Conservation (phyloP, 2,329 filamentous ascomycete genomes). For the Neophaeococcomyces aloes region DNA sequence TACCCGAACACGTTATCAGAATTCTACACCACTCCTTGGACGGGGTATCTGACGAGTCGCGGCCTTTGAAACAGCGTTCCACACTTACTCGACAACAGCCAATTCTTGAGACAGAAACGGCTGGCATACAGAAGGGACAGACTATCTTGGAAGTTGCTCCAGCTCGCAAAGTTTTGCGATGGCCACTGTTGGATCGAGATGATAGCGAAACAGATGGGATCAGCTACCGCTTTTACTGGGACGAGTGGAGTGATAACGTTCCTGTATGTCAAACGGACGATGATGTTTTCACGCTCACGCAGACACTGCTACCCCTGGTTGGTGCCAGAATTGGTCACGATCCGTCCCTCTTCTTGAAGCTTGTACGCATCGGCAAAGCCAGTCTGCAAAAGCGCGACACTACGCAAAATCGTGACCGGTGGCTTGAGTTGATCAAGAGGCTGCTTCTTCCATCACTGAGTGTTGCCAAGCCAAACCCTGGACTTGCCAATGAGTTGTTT, state of each 20-base stretch:
- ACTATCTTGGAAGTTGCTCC: constrained; percentile 51
- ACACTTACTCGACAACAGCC: constrained; percentile 41
- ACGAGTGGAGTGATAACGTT: constrained; percentile 90
- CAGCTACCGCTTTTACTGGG: constrained; percentile 89
- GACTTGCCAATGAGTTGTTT: constrained; percentile 77
- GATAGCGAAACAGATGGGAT: constrained; percentile 59
- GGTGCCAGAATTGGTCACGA: constrained; percentile 87
- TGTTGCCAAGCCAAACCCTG: constrained; percentile 72
- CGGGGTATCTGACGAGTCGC: constrained; percentile 54
- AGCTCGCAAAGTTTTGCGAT: constrained; percentile 60
- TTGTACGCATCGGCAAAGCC: constrained; percentile 73
- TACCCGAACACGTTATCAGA: constrained; percentile 72
- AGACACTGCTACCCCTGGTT: constrained; percentile 71
- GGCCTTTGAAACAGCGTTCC: constrained; percentile 35
- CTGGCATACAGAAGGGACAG: constrained; percentile 57
- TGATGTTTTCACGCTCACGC: constrained; percentile 78
- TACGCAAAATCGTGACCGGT: constrained; percentile 59
- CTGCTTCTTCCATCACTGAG: constrained; percentile 82
- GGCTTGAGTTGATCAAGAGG: constrained; percentile 74
- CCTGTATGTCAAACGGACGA: constrained; percentile 84
- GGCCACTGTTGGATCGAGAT: constrained; percentile 70
- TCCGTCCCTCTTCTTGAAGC: constrained; percentile 62
- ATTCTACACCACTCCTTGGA: constrained; percentile 72
- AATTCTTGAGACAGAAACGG: constrained; percentile 51
- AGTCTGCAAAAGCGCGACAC: constrained; percentile 63